These are phyloP conservation scores for Geoglossum cookeanum DNA, from an alignment of 2,329 filamentous ascomycete species.

Conservation along the genomic window DNA sequence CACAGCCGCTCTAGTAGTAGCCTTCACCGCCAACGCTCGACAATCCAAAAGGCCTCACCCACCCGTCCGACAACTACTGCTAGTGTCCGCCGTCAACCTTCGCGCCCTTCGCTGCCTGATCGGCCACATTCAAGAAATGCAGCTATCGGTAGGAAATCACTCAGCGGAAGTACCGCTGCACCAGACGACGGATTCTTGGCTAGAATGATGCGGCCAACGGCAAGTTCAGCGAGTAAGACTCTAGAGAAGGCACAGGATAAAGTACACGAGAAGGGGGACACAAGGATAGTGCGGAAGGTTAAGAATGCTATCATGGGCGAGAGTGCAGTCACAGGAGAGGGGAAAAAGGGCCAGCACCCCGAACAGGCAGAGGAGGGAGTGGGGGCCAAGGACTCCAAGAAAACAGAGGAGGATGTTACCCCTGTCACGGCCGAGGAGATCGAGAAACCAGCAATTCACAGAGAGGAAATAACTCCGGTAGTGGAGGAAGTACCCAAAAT, in stretches of 20 bases:
- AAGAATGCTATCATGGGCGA: not conserved
- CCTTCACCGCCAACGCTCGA: conserved; percentile 20
- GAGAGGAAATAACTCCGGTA: not conserved
- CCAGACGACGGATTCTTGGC: conserved; percentile 28
- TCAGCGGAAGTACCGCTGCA: not conserved
- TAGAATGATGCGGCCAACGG: conserved; percentile 32
- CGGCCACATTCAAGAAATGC: conserved; percentile 22
- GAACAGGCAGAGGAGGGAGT: not conserved
- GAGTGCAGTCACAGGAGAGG: not conserved
- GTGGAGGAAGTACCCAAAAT: not conserved
- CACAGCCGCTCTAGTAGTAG: conserved; percentile 15
- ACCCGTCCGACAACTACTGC: conserved; percentile 10
- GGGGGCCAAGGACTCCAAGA: not conserved
- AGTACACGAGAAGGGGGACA: not conserved
- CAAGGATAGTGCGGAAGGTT: not conserved
- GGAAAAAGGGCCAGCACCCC: not conserved
- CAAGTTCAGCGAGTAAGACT: conserved; percentile 28
- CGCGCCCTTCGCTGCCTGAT: not conserved
- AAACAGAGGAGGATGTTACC: not conserved
- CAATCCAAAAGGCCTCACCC: conserved; percentile 14
- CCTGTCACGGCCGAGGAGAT: not conserved
- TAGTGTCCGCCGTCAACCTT: conserved; percentile 7
- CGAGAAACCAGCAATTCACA: not conserved
- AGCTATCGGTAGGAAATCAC: conserved; percentile 15
- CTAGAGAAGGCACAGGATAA: conserved; percentile 21